Conservation (phyloP, 768 basidiomycete species). For the Collybiopsis luxurians region DNA sequence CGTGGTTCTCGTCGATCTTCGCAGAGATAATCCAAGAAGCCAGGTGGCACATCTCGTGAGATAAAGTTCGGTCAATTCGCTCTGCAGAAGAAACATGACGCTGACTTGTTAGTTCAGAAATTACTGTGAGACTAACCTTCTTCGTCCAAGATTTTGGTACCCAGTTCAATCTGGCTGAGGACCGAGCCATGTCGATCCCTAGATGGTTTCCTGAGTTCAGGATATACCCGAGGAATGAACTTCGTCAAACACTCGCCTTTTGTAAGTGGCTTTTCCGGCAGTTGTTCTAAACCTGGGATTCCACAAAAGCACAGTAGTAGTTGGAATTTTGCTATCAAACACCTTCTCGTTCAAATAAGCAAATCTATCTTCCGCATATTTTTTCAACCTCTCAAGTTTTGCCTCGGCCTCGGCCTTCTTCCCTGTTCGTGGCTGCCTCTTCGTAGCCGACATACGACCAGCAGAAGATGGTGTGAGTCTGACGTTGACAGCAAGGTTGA, state of each 20-base stretch:
- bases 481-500: neutral
- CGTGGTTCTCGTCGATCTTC: conserved; percentile 70
- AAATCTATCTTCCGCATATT: conserved; percentile 61
- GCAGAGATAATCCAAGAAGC: conserved; percentile 82
- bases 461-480: conserved; percentile 1
- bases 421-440: conserved; percentile 21
- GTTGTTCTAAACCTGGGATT: conserved; percentile 64
- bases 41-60: conserved; percentile 92
- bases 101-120: neutral
- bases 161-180: conserved; percentile 70
- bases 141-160: conserved; percentile 75
- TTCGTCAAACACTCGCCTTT: conserved; percentile 35
- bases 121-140: conserved; percentile 47
- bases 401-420: conserved; percentile 43
- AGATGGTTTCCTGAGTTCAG: neutral
- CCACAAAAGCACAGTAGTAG: conserved; percentile 59
- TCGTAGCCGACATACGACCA: conserved; percentile 11
- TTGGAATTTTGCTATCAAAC: conserved; percentile 54
- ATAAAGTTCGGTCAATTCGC: conserved; percentile 76
- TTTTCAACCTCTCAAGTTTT: conserved; percentile 41
- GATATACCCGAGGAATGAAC: neutral
- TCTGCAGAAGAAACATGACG: conserved; percentile 37
- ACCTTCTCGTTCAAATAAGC: conserved; percentile 54
- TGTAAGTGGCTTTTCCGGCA: conserved; percentile 68
- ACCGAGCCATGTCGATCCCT: conserved; percentile 60